Conservation (phyloP, 345 rosid species). For the Rubroshorea leprosula region DNA sequence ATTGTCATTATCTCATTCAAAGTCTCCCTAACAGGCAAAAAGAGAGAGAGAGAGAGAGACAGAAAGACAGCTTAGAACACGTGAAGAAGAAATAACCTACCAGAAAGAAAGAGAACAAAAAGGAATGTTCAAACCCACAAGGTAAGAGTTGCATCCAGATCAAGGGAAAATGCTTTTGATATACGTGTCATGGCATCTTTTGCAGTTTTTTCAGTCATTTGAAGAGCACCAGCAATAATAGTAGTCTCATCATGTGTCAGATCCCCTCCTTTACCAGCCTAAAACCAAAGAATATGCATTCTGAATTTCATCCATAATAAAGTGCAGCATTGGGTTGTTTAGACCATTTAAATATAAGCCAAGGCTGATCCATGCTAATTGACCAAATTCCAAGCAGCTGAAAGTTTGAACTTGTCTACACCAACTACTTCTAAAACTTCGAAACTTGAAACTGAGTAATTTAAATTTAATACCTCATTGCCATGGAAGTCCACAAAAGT, state of each 20-base stretch:
- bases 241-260: constrained; percentile 92
- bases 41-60: too few relatives aligned
- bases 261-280: constrained; percentile 99
- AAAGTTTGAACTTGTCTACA: not conserved
- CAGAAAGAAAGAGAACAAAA: constrained; percentile 16
- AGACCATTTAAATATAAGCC: constrained; percentile 3
- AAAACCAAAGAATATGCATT: constrained; percentile 10
- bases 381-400: constrained; percentile 8
- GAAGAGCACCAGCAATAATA: constrained; percentile 93
- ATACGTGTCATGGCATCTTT: constrained; percentile 95
- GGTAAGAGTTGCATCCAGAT: constrained; percentile 88
- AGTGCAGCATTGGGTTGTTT: not conserved
- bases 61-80: constrained; percentile 12
- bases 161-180: constrained; percentile 94
- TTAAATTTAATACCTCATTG: constrained; percentile 56
- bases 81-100: constrained; percentile 2
- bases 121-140: constrained; percentile 59
- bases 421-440: constrained; percentile 1
- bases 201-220: constrained; percentile 85
- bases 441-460: not conserved
- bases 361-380: constrained; percentile 11
- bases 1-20: constrained; percentile 75
- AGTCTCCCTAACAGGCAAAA: constrained; percentile 54
- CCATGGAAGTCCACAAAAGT: constrained; percentile 89
- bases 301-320: not conserved